Percentiles rank a stretch among this genome's conserved stretches.
Conservation (phyloP, 2,329 filamentous ascomycete genomes). For the Diaporthe citri region DNA sequence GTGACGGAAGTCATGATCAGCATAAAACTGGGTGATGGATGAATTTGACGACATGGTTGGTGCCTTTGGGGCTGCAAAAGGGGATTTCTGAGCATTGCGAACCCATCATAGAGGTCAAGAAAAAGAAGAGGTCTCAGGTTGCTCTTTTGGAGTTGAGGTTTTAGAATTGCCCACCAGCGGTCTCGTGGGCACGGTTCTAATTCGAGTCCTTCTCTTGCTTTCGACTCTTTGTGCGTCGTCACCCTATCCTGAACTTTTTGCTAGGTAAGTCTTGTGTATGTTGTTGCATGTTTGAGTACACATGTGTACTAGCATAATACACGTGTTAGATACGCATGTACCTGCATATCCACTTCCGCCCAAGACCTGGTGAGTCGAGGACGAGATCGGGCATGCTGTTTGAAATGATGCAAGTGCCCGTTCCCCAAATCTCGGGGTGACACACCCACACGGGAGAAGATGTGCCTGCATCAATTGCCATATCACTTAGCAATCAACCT, state of each 20-base stretch:
- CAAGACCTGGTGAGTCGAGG: neutral
- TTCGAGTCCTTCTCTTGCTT: neutral
- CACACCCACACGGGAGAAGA: no score
- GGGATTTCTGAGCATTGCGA: slow-evolving; percentile 33
- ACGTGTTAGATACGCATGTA: neutral
- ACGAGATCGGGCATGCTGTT: neutral
- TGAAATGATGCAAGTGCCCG: neutral
- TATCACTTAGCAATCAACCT: neutral
- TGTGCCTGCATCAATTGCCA: neutral
- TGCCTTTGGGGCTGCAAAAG: slow-evolving; percentile 7
- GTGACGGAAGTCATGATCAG: slow-evolving; percentile 21
- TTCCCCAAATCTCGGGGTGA: neutral
- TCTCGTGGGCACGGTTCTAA: slow-evolving; percentile 17
- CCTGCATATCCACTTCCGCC: neutral
- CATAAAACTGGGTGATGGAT: slow-evolving; percentile 28
- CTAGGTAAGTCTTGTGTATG: neutral
- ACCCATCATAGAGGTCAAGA: slow-evolving; percentile 29
- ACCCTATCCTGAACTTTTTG: neutral
- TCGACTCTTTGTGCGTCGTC: neutral
- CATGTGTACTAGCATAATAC: neutral
- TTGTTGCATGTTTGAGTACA: neutral
- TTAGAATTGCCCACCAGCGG: slow-evolving; percentile 27
- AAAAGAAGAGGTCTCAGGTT: slow-evolving; percentile 33
- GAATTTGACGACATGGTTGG: slow-evolving; percentile 34
- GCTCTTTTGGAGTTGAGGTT: slow-evolving; percentile 36